phyloP scores from a whole-genome alignment of 805 yeast species.

The Barnettozyma populi region DNA sequence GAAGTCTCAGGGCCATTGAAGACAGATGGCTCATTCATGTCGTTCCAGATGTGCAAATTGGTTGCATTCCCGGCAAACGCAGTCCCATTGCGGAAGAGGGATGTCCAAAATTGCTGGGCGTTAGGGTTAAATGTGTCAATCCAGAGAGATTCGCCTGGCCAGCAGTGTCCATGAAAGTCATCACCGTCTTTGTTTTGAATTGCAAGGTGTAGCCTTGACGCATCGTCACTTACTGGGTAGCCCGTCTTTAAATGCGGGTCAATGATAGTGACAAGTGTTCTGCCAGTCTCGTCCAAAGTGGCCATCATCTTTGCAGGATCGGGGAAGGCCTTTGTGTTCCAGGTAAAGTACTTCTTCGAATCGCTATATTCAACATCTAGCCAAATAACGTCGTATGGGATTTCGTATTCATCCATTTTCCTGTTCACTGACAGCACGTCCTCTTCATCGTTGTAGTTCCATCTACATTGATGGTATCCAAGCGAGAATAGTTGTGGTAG shows the following conservation, averaged over 20 bases:
- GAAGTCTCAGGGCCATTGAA: constrained; percentile 94
- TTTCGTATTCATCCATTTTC: constrained; percentile 62
- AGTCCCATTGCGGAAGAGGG: constrained; percentile 43
- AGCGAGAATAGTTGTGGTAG: constrained; percentile 75
- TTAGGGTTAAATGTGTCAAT: constrained; percentile 73
- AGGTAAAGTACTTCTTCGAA: constrained; percentile 81
- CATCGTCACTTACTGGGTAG: constrained; percentile 55
- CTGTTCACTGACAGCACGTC: constrained; percentile 73
- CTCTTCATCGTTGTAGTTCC: constrained; percentile 89
- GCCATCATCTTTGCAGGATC: constrained; percentile 65
- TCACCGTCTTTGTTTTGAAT: constrained; percentile 42
- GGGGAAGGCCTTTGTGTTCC: constrained; percentile 74
- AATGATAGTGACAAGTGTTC: constrained; percentile 77
- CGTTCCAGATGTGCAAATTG: constrained; percentile 90
- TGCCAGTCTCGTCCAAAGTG: constrained; percentile 61
- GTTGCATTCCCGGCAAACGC: constrained; percentile 43
- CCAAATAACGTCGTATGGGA: constrained; percentile 94
- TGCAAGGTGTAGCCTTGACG: constrained; percentile 39
- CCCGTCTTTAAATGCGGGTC: constrained; percentile 86
- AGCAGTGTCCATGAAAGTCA: constrained; percentile 79
- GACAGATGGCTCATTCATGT: constrained; percentile 96
- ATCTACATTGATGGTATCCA: constrained; percentile 94
- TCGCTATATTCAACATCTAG: constrained; percentile 91
- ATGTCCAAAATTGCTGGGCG: constrained; percentile 56
- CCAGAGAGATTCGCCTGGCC: constrained; percentile 98